Evolutionary conservation across 768 basidiomycete species (phyloP), one percentile per base, ranked within the genome.

Genomic region (Lactarius sp.): DNA sequence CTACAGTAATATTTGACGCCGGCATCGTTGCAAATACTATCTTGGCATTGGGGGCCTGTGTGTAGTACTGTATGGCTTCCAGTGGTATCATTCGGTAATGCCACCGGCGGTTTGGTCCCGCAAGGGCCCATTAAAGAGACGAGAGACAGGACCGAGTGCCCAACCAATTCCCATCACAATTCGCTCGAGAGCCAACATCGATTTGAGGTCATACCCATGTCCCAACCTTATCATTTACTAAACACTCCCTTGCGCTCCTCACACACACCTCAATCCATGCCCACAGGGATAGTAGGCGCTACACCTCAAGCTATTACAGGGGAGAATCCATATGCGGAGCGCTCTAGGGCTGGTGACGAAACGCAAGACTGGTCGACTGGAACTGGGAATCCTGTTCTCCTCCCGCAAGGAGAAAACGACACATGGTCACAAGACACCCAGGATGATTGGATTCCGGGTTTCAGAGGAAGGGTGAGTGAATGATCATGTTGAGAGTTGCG

Each of bases 381-480:
- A 16, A 51, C 10, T 0, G 64, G 54, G 27, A 52, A 60, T 14
- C 39, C 49, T 13, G 41, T 9, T n/a, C 41, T 3, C 2, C 52
- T 55, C 59, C 20, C 59, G 4, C n/a, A 9, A 6, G 64, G 50
- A 22, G 59, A 60, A 33, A 39, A 14, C 34, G 59, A 64, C 41
- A 2, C 34, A 16, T 39, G 64, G 54, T 18, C 41, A 13, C 59
- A 60, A 56, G 64, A 64, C 18, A 22, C 47, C 2, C 59, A 60
- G 20, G 59, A 56, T 34, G 64, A 52, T 22, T 60, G 59, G 59
- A 56, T 65, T 27, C 64, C 64, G 6, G 59, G 59, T 22, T 65
- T 65, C 42, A 36, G n/a, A n/a, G 12, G 20, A 18, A 65, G 50
- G 64, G 64, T 65, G 41, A 60, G 64, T 49, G 34, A 42, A 46